phyloP scores from a whole-genome alignment of 768 basidiomycete genomes.

The Scleroderma citrinum region DNA sequence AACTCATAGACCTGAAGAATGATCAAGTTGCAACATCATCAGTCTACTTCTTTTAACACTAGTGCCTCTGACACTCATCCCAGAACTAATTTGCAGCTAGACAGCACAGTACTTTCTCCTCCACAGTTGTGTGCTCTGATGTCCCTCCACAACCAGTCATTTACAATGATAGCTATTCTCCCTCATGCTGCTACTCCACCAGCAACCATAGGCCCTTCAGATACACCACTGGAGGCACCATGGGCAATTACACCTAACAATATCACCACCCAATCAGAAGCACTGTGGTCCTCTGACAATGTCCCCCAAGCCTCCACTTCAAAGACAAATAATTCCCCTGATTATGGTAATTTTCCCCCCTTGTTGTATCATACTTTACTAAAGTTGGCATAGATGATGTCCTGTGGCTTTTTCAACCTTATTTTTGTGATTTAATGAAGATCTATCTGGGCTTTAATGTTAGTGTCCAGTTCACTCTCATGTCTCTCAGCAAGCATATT shows the following conservation, averaged over 20 bases:
- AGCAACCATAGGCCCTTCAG: neutral
- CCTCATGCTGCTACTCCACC: neutral
- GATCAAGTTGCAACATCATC: neutral
- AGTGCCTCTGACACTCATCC: neutral
- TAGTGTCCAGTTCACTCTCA: neutral
- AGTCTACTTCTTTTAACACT: neutral
- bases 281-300: neutral
- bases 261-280: neutral
- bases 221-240: no score
- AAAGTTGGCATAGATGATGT: neutral
- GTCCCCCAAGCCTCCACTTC: neutral
- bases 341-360: neutral
- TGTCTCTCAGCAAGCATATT: neutral
- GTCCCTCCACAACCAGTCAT: neutral
- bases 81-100: neutral
- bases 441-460: neutral
- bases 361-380: neutral
- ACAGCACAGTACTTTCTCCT: neutral
- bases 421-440: neutral
- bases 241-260: no score
- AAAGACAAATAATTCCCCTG: neutral
- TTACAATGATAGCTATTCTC: neutral
- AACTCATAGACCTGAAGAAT: neutral
- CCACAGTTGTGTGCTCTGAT: neutral
- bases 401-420: neutral